Conservation (phyloP, 2,329 filamentous ascomycete genomes). For the Colletotrichum falcatum region DNA sequence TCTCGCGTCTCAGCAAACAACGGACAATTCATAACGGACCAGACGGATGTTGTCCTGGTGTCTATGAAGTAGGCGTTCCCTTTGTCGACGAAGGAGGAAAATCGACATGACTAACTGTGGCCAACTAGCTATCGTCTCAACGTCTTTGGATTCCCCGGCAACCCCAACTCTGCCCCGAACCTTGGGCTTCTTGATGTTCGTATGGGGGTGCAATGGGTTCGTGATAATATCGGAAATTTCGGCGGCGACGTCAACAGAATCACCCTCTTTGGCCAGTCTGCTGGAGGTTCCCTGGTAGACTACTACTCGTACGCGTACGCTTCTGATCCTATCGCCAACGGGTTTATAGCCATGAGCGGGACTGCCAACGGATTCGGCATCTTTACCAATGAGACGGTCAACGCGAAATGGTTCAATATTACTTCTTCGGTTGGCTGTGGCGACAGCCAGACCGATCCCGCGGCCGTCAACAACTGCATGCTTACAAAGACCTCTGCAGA, state of each 20-base stretch:
- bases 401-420: slow-evolving; percentile 41
- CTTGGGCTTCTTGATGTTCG: slow-evolving; percentile 66
- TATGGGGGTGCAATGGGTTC: slow-evolving; percentile 63
- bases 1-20: slow-evolving; percentile 6
- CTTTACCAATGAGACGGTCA: slow-evolving; percentile 43
- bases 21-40: slow-evolving; percentile 46
- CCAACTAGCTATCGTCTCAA: slow-evolving; percentile 53
- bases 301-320: slow-evolving; percentile 62
- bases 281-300: slow-evolving; percentile 50
- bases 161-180: slow-evolving; percentile 49
- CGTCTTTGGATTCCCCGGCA: slow-evolving; percentile 57
- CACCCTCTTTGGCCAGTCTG: slow-evolving; percentile 48
- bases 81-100: neutral
- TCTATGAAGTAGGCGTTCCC: slow-evolving; percentile 53
- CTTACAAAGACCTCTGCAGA: slow-evolving; percentile 19
- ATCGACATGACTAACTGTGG: neutral
- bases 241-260: slow-evolving; percentile 61
- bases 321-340: slow-evolving; percentile 61
- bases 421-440: slow-evolving; percentile 46
- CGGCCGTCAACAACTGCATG: slow-evolving; percentile 43
- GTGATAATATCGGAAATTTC: slow-evolving; percentile 62
- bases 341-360: slow-evolving; percentile 60
- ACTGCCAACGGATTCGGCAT: slow-evolving; percentile 42
- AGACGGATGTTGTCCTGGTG: slow-evolving; percentile 59
- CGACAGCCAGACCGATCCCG: slow-evolving; percentile 42